phyloP scores from a whole-genome alignment of 306 rosid genomes.

The Pyrus pyrifolia region DNA sequence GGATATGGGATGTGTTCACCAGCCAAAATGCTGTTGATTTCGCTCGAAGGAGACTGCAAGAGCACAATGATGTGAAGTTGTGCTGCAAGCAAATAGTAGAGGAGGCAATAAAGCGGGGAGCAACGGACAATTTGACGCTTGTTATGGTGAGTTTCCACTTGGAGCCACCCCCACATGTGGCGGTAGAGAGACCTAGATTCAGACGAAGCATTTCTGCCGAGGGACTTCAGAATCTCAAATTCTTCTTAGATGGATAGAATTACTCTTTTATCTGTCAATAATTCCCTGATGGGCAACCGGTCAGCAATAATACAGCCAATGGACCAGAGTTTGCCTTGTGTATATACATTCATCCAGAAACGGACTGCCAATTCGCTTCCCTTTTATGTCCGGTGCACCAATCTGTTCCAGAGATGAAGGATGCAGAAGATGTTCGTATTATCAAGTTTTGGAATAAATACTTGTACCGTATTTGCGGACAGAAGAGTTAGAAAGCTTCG shows the following conservation, averaged over 20 bases:
- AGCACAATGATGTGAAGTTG: conserved; percentile 72
- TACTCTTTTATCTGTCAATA: background rate
- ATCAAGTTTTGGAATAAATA: conserved; percentile 15
- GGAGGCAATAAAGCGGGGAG: conserved; percentile 70
- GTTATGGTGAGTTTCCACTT: conserved; percentile 75
- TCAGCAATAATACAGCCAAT: conserved; percentile 3
- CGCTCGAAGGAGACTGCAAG: conserved; percentile 70
- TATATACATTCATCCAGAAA: conserved; percentile 33
- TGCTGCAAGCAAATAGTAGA: conserved; percentile 80
- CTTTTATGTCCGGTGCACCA: conserved; percentile 9
- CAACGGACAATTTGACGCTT: conserved; percentile 71
- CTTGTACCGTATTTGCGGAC: conserved; percentile 15
- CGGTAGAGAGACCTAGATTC: conserved; percentile 54
- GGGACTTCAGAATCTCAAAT: conserved; percentile 71
- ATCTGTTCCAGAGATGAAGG: conserved; percentile 14
- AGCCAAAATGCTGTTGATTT: conserved; percentile 81
- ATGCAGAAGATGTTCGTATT: background rate
- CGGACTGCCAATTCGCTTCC: conserved; percentile 8
- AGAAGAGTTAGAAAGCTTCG: conserved; percentile 8
- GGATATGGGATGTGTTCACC: conserved; percentile 81
- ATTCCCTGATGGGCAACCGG: background rate
- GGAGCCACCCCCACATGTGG: conserved; percentile 63
- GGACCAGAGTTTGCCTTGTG: conserved; percentile 16
- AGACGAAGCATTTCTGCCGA: conserved; percentile 82
- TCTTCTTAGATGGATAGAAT: conserved; percentile 39